Percentiles rank a stretch among this genome's conserved stretches.
Evolutionary conservation across 2,329 filamentous ascomycete genomes (phyloP).

Genomic region (Paecilomyces variotii): DNA sequence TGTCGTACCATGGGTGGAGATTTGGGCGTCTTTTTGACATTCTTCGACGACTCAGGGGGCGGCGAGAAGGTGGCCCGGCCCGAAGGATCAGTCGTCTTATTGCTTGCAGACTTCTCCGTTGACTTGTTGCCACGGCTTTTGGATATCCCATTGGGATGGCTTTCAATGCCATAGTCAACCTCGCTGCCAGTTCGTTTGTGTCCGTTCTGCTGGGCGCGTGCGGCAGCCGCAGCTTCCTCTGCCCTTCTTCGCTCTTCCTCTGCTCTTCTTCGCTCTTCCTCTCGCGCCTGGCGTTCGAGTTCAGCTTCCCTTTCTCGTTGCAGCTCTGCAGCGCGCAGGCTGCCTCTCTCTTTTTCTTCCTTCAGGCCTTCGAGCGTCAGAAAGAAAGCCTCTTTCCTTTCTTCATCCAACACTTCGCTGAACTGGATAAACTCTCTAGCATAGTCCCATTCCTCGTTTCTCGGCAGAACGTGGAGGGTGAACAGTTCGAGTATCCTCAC

Average conservation of each 20-base stretch:
- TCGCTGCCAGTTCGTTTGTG: conserved; percentile 54
- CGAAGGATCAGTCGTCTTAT: conserved; percentile 16
- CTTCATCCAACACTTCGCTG: conserved; percentile 82
- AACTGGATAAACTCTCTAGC: conserved; percentile 82
- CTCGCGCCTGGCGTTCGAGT: conserved; percentile 39
- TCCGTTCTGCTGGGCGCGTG: conserved; percentile 30
- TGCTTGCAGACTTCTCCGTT: conserved; percentile 17
- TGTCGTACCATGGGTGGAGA: conserved; percentile 25
- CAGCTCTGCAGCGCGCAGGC: conserved; percentile 54
- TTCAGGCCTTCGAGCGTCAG: conserved; percentile 76
- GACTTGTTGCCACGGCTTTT: conserved; percentile 20
- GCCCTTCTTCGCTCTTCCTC: conserved; percentile 36
- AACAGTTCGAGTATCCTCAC: conserved; percentile 94
- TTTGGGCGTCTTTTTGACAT: conserved; percentile 31
- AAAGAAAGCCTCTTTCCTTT: conserved; percentile 79
- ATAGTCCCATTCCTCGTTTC: conserved; percentile 95
- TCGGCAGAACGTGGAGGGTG: conserved; percentile 84
- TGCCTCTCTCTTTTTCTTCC: conserved; percentile 72
- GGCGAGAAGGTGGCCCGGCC: conserved; percentile 24
- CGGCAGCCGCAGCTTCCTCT: conserved; percentile 27
- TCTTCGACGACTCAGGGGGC: conserved; percentile 23
- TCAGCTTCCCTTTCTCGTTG: conserved; percentile 54
- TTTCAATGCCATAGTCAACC: conserved; percentile 62
- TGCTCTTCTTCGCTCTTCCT: conserved; percentile 35
- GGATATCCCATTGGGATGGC: conserved; percentile 29